Evolutionary conservation across 1,284 basidiomycete genomes (phyloP), one percentile per base, ranked within the genome.

Genomic region (Apiotrichum gracile): DNA sequence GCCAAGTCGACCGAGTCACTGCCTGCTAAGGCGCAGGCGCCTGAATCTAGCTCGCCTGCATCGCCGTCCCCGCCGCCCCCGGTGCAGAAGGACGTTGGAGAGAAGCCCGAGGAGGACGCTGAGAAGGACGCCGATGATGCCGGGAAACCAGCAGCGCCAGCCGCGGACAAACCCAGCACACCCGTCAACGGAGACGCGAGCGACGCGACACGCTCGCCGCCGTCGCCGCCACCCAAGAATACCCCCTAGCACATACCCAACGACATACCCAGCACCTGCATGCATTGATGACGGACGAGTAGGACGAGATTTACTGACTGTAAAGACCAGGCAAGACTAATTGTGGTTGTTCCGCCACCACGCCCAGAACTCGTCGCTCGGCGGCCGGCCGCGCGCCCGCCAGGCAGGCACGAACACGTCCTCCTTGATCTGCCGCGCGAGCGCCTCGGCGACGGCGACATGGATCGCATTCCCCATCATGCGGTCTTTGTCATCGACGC

Each of bases 391-490:
- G 6, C 33, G 37, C 9, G 16, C 24, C 1, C 45, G 40, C 65
- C 65, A 67, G 47, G 47, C 55, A 0, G 56, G 49, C 0, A 55
- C 45, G 42, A 63, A 60, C 19, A 60, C 54, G 10, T 55, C 52
- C 4, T 40, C 17, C 33, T 60, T 50, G 49, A 68, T 60, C 12
- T 54, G 50, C 8, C 39, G 14, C 19, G 57, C 62, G 19, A 66
- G 46, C 2, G 64, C 63, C 26, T 51, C 47, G n/a, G 61, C 55
- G 4, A 65, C 43, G 14, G 49, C 31, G 7, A 60, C 61, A 42
- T 58, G 49, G 35, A 65, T 39, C 26, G 60, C 60, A 40, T 65
- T 65, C 4, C 63, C 63, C 16, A 60, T 24, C 47, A 49, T 41
- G n/a, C 38, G 42, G 22, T 61, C 52, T 46, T 46, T 38, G 16